These are phyloP conservation scores for Gamarada debralockiae DNA, from an alignment of 495 filamentous ascomycete species.

Conservation along the genomic window DNA sequence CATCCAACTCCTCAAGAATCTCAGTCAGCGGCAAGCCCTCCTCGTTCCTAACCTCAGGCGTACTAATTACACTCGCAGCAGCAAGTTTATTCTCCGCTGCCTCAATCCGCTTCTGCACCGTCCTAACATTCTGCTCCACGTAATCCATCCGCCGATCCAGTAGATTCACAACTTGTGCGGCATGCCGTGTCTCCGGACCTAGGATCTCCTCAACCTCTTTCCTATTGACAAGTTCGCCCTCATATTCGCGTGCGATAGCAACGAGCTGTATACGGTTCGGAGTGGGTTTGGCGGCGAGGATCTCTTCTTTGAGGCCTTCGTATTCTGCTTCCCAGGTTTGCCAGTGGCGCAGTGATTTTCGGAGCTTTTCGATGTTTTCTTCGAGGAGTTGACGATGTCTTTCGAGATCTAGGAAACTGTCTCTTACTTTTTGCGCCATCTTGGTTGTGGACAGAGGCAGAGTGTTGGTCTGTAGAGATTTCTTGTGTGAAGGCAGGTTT, in stretches of 20 bases:
- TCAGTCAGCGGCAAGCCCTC: slow-evolving; percentile 75
- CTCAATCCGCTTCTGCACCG: slow-evolving; percentile 64
- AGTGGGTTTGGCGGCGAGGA: slow-evolving; percentile 48
- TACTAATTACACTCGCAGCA: slow-evolving; percentile 39
- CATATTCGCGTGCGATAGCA: slow-evolving; percentile 36
- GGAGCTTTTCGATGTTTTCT: slow-evolving; percentile 68
- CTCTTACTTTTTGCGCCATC: slow-evolving; percentile 28
- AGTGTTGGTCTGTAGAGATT: too few species aligned
- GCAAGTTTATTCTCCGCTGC: slow-evolving; percentile 64
- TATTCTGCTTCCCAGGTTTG: slow-evolving; percentile 88
- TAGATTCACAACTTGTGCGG: slow-evolving; percentile 58
- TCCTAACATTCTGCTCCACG: slow-evolving; percentile 72
- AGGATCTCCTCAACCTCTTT: slow-evolving; percentile 64
- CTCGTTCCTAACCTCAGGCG: slow-evolving; percentile 50
- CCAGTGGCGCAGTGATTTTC: slow-evolving; percentile 79
- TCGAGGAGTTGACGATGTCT: slow-evolving; percentile 72
- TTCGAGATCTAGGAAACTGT: slow-evolving; percentile 59
- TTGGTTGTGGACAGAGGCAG: too few species aligned
- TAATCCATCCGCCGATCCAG: slow-evolving; percentile 82
- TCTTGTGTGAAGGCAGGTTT: too few species aligned
- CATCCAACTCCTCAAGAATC: slow-evolving; percentile 89
- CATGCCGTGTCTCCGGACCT: slow-evolving; percentile 43
- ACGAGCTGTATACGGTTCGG: slow-evolving; percentile 49
- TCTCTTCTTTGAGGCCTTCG: slow-evolving; percentile 77
- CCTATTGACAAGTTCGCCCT: slow-evolving; percentile 38